Percentiles rank a stretch among this genome's conserved stretches.
Evolutionary conservation across 345 rosid species (phyloP).

Genomic region (Hibiscus syriacus): DNA sequence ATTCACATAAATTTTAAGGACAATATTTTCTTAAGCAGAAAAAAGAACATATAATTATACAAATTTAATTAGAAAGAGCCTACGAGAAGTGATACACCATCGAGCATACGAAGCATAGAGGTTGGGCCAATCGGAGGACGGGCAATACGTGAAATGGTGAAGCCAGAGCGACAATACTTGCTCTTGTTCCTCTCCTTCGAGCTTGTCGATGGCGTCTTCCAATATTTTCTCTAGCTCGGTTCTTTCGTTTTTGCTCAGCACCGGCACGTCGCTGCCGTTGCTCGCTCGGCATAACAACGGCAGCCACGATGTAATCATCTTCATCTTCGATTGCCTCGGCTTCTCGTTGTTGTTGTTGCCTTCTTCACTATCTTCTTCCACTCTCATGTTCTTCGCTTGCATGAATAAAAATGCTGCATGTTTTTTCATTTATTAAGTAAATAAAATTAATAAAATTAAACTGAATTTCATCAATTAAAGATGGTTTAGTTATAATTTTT

Average conservation of each 20-base stretch:
- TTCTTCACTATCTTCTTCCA: constrained; percentile 28
- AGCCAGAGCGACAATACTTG: constrained; percentile 59
- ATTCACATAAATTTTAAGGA: no score
- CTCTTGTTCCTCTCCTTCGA: constrained; percentile 57
- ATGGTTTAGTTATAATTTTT: neutral
- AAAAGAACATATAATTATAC: no score
- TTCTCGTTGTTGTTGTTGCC: constrained; percentile 20
- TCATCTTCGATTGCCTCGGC: constrained; percentile 37
- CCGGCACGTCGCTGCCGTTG: constrained; percentile 61
- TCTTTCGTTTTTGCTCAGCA: constrained; percentile 42
- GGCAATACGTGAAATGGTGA: no score
- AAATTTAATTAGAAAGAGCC: no score
- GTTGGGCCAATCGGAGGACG: constrained; percentile 98
- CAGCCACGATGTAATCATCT: constrained; percentile 67
- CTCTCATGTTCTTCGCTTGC: constrained; percentile 44
- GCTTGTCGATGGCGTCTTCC: constrained; percentile 48
- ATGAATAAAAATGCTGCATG: constrained; percentile 59
- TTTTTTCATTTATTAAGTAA: neutral
- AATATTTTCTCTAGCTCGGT: no score
- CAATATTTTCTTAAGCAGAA: no score
- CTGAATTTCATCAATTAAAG: neutral
- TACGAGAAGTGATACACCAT: constrained; percentile 72
- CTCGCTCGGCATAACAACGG: constrained; percentile 70
- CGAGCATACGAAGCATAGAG: constrained; percentile 51
- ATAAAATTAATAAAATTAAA: neutral